Conservation (phyloP, 441 rosid genomes). For the Eutrema salsugineum region DNA sequence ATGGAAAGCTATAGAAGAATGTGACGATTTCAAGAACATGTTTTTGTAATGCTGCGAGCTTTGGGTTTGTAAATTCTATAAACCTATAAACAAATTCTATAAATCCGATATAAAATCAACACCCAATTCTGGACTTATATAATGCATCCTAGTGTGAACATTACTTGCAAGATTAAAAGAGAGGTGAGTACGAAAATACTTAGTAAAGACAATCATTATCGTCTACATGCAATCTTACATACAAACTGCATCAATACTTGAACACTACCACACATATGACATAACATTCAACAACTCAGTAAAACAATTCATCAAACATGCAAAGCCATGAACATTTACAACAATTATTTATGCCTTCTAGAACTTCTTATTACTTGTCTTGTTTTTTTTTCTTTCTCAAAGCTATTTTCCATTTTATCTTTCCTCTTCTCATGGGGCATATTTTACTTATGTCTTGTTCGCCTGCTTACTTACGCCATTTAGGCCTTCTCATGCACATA, state of each 20-base stretch:
- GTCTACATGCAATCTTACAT: background rate
- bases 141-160: too few species aligned
- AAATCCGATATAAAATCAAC: too few species aligned
- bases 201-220: background rate
- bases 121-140: too few species aligned
- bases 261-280: background rate
- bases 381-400: too few species aligned
- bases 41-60: slow-evolving; percentile 1
- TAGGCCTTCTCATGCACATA: too few species aligned
- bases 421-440: too few species aligned
- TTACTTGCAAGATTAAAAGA: background rate
- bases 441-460: too few species aligned
- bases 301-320: background rate
- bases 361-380: too few species aligned
- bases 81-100: background rate
- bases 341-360: too few species aligned
- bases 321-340: too few species aligned
- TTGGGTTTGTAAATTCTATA: slow-evolving; percentile 1
- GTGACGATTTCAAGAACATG: background rate
- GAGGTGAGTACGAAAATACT: background rate
- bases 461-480: too few species aligned
- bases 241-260: background rate
- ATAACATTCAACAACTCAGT: background rate
- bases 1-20: background rate
- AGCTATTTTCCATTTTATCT: too few species aligned